Percentiles rank a stretch among this genome's conserved stretches.
These are phyloP conservation scores for Aureobasidium sp. DNA, from an alignment of 2,329 filamentous ascomycete species.

Conservation along the genomic window DNA sequence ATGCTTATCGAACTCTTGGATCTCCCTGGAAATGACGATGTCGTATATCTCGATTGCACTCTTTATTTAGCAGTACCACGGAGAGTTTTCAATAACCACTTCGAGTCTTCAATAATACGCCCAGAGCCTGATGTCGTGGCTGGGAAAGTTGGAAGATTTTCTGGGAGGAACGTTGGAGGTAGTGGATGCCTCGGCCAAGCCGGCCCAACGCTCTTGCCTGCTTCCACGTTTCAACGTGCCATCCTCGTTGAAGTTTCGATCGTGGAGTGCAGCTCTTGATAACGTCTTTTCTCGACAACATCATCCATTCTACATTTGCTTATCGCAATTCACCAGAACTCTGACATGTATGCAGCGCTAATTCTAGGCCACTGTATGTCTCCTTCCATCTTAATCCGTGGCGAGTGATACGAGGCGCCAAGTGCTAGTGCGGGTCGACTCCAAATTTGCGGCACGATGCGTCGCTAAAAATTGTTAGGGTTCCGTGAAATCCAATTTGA, in stretches of 20 bases:
- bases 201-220: not conserved
- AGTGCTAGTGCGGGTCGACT: not conserved
- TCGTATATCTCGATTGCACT: not conserved
- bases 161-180: not conserved
- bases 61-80: not conserved
- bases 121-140: not conserved
- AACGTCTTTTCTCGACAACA: not conserved
- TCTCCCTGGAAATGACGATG: not conserved
- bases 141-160: not conserved
- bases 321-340: not conserved
- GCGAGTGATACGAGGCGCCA: conserved; percentile 8
- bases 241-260: not conserved
- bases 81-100: conserved; percentile 4
- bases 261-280: not conserved
- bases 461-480: conserved; percentile 7
- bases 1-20: too few relatives aligned
- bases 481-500: not conserved
- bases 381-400: not conserved
- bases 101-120: too few relatives aligned
- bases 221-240: conserved; percentile 7
- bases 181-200: not conserved
- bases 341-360: not conserved
- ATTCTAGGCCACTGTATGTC: not conserved
- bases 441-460: conserved; percentile 6
- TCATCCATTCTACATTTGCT: not conserved